Conservation (phyloP, 345 rosid species). For the Euphorbia tirucalli region DNA sequence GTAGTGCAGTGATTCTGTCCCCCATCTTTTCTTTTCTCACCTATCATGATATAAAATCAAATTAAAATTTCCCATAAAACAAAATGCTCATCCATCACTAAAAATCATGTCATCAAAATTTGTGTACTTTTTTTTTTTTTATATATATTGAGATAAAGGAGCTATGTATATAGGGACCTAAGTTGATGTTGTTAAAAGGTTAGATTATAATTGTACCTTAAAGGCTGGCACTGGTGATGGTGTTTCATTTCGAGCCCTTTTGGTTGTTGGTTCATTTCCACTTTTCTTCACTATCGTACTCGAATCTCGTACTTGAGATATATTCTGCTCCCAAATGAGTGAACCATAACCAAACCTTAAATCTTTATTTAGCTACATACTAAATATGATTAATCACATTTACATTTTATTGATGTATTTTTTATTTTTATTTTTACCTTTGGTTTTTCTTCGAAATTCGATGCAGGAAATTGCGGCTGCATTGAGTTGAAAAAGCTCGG, state of each 20-base stretch:
- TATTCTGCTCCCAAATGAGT: conserved; percentile 31
- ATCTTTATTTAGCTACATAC: no score
- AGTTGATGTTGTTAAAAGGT: background rate
- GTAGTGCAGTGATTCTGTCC: conserved; percentile 99
- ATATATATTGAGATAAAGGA: background rate
- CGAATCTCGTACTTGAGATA: conserved; percentile 52
- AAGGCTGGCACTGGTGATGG: conserved; percentile 79
- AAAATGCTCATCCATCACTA: conserved; percentile 18
- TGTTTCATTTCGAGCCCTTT: conserved; percentile 76
- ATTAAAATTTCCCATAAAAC: conserved; percentile 21
- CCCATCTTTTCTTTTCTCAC: conserved; percentile 99
- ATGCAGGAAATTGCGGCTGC: conserved; percentile 51
- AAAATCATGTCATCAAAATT: background rate
- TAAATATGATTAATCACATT: background rate
- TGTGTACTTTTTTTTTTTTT: no score
- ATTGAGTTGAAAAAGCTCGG: conserved; percentile 55
- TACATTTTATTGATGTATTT: conserved; percentile 18
- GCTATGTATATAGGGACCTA: no score
- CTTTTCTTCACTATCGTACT: conserved; percentile 62
- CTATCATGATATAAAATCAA: no score
- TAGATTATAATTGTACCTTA: conserved; percentile 59
- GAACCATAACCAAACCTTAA: conserved; percentile 25
- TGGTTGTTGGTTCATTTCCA: conserved; percentile 48
- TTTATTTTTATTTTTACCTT: conserved; percentile 15
- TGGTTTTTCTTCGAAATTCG: conserved; percentile 41